Evolutionary conservation across 1,139 yeast genomes (phyloP).

Genomic region (Blastobotrys capitulatus): DNA sequence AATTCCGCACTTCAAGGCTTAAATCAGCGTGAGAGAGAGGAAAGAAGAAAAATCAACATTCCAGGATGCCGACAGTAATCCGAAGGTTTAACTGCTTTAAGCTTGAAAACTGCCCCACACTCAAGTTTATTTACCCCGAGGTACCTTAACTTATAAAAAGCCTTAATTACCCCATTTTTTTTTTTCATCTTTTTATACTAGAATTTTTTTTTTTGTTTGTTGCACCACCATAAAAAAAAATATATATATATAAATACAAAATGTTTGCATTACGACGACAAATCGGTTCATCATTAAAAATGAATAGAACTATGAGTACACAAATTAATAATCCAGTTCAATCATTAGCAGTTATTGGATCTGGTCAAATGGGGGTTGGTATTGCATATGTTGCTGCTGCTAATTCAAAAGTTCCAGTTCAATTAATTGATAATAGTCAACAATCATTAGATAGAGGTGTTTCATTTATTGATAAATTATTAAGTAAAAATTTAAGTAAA

Average conservation of each 20-base stretch:
- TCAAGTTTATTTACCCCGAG: too few relatives aligned
- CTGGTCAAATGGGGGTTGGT: constrained; percentile 42
- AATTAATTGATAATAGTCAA: constrained; percentile 34
- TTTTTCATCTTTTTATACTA: background rate
- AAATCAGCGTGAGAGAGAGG: too few relatives aligned
- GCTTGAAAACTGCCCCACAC: too few relatives aligned
- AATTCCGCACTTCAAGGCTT: too few relatives aligned
- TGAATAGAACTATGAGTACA: constrained; percentile 3
- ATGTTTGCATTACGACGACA: background rate
- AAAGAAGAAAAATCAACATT: too few relatives aligned
- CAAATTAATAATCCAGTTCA: constrained; percentile 6
- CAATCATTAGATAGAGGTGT: constrained; percentile 32
- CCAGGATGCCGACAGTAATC: too few relatives aligned
- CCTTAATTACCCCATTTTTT: background rate
- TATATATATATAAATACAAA: background rate
- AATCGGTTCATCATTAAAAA: background rate
- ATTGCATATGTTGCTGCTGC: constrained; percentile 41
- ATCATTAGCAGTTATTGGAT: constrained; percentile 36
- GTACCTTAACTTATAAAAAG: too few relatives aligned
- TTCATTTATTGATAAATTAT: constrained; percentile 34
- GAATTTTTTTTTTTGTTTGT: background rate
- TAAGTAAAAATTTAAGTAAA: constrained; percentile 36
- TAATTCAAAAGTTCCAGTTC: constrained; percentile 36
- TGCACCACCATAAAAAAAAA: background rate
- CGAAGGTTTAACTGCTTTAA: too few relatives aligned